phyloP scores from a whole-genome alignment of 1,284 basidiomycete species.

The Cryptococcus hybrid region DNA sequence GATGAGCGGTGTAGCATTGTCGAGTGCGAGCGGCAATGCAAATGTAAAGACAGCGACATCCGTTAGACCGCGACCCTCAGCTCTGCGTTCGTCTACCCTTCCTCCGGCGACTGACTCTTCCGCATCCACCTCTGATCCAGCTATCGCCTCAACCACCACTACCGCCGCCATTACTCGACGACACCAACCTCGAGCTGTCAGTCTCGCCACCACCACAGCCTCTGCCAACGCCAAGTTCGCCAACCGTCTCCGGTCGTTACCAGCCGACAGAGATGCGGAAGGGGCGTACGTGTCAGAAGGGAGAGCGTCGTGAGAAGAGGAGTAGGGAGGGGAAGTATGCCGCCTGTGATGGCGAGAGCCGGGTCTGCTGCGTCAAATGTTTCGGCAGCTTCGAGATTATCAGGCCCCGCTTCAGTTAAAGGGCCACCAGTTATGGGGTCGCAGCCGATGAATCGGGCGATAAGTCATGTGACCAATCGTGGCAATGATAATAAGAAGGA shows the following conservation, averaged over 20 bases:
- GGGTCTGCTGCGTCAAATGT: not conserved
- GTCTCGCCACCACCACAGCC: not conserved
- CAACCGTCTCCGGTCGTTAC: conserved; percentile 33
- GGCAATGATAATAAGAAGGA: no score
- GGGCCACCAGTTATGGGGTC: no score
- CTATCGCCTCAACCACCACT: not conserved
- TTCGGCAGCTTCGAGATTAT: no score
- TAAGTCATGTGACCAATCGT: no score
- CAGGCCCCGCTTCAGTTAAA: no score
- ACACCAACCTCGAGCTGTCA: not conserved
- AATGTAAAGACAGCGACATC: not conserved
- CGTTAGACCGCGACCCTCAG: not conserved
- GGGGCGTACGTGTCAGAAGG: not conserved
- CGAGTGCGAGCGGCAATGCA: not conserved
- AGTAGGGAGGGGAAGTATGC: not conserved
- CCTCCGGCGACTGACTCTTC: no score
- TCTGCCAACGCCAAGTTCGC: conserved; percentile 45
- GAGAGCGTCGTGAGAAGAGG: not conserved
- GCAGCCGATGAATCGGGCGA: no score
- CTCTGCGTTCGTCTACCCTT: not conserved
- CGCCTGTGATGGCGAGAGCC: not conserved
- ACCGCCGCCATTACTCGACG: not conserved
- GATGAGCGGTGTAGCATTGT: not conserved
- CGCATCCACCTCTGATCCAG: not conserved
- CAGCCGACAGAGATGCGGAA: conserved; percentile 4